These are phyloP conservation scores for Tilletia indica DNA, from an alignment of 1,284 basidiomycete genomes.

Conservation along the genomic window DNA sequence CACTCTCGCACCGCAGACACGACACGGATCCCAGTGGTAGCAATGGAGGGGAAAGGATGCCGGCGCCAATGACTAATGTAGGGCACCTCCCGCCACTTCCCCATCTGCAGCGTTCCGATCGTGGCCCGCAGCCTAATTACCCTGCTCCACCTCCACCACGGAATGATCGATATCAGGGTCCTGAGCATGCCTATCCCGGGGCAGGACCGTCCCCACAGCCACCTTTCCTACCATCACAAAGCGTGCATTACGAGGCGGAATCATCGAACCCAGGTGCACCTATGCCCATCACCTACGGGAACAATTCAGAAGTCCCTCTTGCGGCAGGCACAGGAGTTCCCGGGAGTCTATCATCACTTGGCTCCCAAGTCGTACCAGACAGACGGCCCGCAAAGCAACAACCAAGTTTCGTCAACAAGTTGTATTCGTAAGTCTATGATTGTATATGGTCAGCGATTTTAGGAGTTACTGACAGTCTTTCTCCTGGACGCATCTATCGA, in stretches of 20 bases:
- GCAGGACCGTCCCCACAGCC: background rate
- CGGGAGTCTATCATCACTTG: constrained; percentile 7
- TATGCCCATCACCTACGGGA: background rate
- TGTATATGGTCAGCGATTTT: background rate
- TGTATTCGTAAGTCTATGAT: constrained; percentile 33
- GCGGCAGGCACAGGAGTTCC: background rate
- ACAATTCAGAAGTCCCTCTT: background rate
- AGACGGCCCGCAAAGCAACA: constrained; percentile 36
- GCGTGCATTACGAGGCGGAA: background rate
- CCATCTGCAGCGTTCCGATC: too few relatives aligned
- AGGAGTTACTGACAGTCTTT: background rate
- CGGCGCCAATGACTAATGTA: too few relatives aligned
- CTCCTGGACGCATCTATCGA: background rate
- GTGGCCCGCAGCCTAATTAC: too few relatives aligned
- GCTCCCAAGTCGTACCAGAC: background rate
- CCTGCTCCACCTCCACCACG: too few relatives aligned
- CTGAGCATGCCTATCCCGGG: too few relatives aligned
- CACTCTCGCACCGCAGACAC: too few relatives aligned
- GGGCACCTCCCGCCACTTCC: too few relatives aligned
- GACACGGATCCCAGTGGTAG: too few relatives aligned
- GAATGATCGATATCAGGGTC: too few relatives aligned
- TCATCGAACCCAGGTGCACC: background rate
- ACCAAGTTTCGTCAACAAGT: constrained; percentile 46
- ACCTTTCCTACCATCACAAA: background rate
- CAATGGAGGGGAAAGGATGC: too few relatives aligned